A percentile compares a stretch with the other conserved stretches of the same genome.
Conservation (phyloP, 148 eudicot genomes). For the Dianthus caryophyllus region DNA sequence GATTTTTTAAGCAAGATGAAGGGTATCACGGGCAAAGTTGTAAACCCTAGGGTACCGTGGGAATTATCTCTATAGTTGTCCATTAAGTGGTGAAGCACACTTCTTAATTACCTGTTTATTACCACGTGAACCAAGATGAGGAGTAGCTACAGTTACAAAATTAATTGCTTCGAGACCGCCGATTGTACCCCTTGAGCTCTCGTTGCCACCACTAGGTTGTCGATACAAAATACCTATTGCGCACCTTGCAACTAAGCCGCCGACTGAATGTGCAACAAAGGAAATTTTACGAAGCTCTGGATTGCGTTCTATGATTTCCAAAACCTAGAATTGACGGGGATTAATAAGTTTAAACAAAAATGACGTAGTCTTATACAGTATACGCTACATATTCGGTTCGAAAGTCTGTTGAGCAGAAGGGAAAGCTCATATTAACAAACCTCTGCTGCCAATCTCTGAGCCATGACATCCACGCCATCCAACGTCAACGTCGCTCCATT, state of each 20-base stretch:
- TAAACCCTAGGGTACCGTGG: too few species aligned
- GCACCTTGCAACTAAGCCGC: conserved; percentile 94
- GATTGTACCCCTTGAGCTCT: conserved; percentile 56
- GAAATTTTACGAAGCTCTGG: conserved; percentile 72
- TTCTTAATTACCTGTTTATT: conserved; percentile 86
- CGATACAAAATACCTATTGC: conserved; percentile 72
- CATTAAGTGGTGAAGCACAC: too few species aligned
- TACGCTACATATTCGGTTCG: background rate
- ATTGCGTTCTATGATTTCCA: conserved; percentile 55
- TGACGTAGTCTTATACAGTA: background rate
- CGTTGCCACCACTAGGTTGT: conserved; percentile 33
- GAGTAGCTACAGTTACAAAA: conserved; percentile 88
- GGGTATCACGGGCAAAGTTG: too few species aligned
- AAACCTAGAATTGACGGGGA: conserved; percentile 51
- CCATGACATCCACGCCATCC: conserved; percentile 99
- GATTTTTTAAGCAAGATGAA: too few species aligned
- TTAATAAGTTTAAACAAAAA: conserved; percentile 8
- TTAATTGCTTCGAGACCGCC: conserved; percentile 84
- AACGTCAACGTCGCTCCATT: conserved; percentile 60
- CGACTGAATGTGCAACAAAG: conserved; percentile 91
- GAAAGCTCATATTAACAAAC: conserved; percentile 33
- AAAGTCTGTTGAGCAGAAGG: conserved; percentile 7
- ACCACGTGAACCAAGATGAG: conserved; percentile 99
- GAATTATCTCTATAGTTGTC: too few species aligned
- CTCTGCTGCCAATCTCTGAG: conserved; percentile 84